Percentiles rank a stretch among this genome's conserved stretches.
These are phyloP conservation scores for Candida insectorum DNA, from an alignment of 805 yeast genomes.

Conservation along the genomic window DNA sequence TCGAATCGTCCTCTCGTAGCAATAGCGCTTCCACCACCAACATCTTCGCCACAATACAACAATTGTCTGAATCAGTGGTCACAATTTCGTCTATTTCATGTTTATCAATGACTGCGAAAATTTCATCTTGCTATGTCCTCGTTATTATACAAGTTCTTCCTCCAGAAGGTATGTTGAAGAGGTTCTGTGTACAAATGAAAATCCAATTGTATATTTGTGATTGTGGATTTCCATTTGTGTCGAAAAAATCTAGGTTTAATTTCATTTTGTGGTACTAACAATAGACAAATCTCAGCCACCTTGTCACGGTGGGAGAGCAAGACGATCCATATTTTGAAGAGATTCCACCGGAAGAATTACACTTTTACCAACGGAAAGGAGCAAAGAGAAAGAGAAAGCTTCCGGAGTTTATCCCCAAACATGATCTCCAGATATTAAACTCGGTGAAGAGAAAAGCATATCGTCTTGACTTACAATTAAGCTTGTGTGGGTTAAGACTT, in stretches of 20 bases:
- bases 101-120: too few relatives aligned
- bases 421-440: conserved; percentile 31
- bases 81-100: too few relatives aligned
- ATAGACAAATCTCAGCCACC: conserved; percentile 16
- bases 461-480: conserved; percentile 36
- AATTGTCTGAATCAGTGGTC: too few relatives aligned
- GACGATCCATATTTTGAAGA: conserved; percentile 39
- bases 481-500: conserved; percentile 35
- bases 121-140: conserved; percentile 9
- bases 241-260: neutral
- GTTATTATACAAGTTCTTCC: conserved; percentile 30
- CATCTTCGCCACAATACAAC: too few relatives aligned
- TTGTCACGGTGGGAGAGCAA: conserved; percentile 23
- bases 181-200: neutral
- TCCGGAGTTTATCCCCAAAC: conserved; percentile 30
- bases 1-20: too few relatives aligned
- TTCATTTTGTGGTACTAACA: too few relatives aligned
- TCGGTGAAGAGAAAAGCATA: conserved; percentile 37
- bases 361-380: conserved; percentile 39
- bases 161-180: conserved; percentile 31
- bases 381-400: conserved; percentile 36
- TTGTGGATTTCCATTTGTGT: neutral
- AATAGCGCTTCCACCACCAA: too few relatives aligned
- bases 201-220: neutral
- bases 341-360: conserved; percentile 37